A percentile compares a stretch with the other conserved stretches of the same genome.
phyloP scores from a whole-genome alignment of 1,284 basidiomycete genomes.

The Grifola frondosa region DNA sequence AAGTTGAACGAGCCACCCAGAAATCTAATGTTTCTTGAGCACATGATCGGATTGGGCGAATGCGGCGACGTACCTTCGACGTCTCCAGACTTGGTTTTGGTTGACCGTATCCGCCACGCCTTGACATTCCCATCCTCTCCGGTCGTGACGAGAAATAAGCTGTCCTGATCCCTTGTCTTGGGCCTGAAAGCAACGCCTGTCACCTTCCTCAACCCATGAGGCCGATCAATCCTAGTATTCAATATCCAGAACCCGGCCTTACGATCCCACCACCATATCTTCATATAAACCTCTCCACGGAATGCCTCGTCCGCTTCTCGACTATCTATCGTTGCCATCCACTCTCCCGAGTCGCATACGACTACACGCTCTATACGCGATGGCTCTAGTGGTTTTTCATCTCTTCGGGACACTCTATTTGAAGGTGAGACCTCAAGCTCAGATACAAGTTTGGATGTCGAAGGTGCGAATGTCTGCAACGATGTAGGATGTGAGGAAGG shows the following conservation, averaged over 20 bases:
- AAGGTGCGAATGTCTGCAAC: slow-evolving; percentile 86
- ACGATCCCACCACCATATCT: slow-evolving; percentile 87
- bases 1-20: slow-evolving; percentile 75
- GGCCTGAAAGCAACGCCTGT: slow-evolving; percentile 74
- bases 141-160: slow-evolving; percentile 55
- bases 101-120: slow-evolving; percentile 62
- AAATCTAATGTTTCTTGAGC: slow-evolving; percentile 63
- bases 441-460: slow-evolving; percentile 69
- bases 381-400: slow-evolving; percentile 79
- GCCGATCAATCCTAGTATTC: slow-evolving; percentile 89
- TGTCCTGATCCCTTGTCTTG: slow-evolving; percentile 26
- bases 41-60: slow-evolving; percentile 4
- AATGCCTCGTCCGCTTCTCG: slow-evolving; percentile 68
- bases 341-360: slow-evolving; percentile 71
- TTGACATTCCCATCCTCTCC: slow-evolving; percentile 72
- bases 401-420: slow-evolving; percentile 85
- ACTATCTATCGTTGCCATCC: slow-evolving; percentile 92
- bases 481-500: slow-evolving; percentile 95
- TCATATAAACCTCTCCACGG: slow-evolving; percentile 75
- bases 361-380: slow-evolving; percentile 73
- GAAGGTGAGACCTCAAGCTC: slow-evolving; percentile 95
- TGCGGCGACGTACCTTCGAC: slow-evolving; percentile 46
- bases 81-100: slow-evolving; percentile 41
- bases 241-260: slow-evolving; percentile 62
- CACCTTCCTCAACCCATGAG: slow-evolving; percentile 73